phyloP scores from a whole-genome alignment of 192 early-diverging fungal genomes.

The Polychytrium aggregatum region DNA sequence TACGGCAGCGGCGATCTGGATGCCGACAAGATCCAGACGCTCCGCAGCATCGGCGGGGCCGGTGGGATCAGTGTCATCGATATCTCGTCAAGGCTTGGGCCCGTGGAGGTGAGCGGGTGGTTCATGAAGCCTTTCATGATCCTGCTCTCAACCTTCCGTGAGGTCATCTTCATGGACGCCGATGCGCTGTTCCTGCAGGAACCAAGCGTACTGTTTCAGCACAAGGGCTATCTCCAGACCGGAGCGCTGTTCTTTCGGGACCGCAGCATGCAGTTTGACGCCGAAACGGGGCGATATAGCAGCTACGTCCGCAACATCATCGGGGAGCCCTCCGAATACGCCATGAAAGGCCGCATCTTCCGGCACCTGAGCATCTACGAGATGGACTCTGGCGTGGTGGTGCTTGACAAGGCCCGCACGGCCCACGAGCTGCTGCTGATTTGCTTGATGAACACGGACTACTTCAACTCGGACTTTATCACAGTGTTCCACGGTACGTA shows the following conservation, averaged over 20 bases:
- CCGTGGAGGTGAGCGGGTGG: slow-evolving; percentile 15
- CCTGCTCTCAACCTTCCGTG: slow-evolving; percentile 39
- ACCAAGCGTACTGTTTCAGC: slow-evolving; percentile 35
- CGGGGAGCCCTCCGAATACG: no score
- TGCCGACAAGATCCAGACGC: slow-evolving; percentile 7
- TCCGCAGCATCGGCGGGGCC: slow-evolving; percentile 17
- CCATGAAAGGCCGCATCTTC: slow-evolving; percentile 23
- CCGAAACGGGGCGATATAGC: no score
- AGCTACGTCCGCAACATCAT: no score
- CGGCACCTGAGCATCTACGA: slow-evolving; percentile 30
- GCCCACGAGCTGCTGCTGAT: slow-evolving; percentile 34
- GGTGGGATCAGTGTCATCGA: slow-evolving; percentile 14
- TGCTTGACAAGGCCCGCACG: slow-evolving; percentile 37
- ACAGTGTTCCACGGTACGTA: no score
- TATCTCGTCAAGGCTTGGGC: slow-evolving; percentile 21
- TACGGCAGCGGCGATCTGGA: slow-evolving; percentile 20
- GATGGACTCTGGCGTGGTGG: slow-evolving; percentile 46
- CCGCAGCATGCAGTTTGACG: slow-evolving; percentile 38
- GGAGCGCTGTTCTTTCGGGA: slow-evolving; percentile 56
- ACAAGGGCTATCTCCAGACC: slow-evolving; percentile 21
- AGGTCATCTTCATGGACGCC: slow-evolving; percentile 59
- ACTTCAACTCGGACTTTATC: no score
- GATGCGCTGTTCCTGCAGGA: slow-evolving; percentile 52
- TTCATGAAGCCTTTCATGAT: slow-evolving; percentile 5
- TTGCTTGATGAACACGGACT: slow-evolving; percentile 40